Evolutionary conservation across 1,284 basidiomycete genomes (phyloP), one percentile per base, ranked within the genome.

Genomic region (Heterobasidion annosum): DNA sequence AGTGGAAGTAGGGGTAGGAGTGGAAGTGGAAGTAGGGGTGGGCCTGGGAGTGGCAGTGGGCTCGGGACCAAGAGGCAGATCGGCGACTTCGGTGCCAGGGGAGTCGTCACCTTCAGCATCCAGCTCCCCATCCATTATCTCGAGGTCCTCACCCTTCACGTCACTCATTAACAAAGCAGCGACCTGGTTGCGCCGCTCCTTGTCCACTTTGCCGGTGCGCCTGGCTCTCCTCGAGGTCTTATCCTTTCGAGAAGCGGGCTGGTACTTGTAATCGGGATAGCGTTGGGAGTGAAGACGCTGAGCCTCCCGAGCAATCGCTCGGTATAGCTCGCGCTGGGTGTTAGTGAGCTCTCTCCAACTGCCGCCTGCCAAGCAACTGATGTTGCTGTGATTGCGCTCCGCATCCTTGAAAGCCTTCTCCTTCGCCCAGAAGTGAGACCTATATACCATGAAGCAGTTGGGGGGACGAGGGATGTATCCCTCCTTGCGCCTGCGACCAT

Each of bases 381-480:
- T 74, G 55, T 76, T 65, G 40, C 77, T 74, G 56, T 82, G 79
- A 58, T 79, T 72, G 47, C 66, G 67, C 64, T 74, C 73, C 58
- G 70, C 65, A 50, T 59, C 62, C 19, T 55, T 60, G 54, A 69
- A 69, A 37, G 71, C 65, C 65, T 76, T 74, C 51, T 77, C 68
- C 61, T 65, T 67, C 55, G 72, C 72, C 67, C 85, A 87, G 54
- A 83, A 78, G 62, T 84, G 77, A 47, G 85, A 86, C 44, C 91
- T 83, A 67, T 83, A 94, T 58, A 91, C 70, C 67, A 94, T 88
- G 73, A 93, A 94, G 5, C 88, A 82, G 63, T 94, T 94, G 48
- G 86, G 79, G 3, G 91, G 91, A 15, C 90, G 82, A 52, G 85
- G 83, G 56, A 91, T 79, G 61, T 78, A 73, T 25, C 70, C 69